These are phyloP conservation scores for Nicotiana obtusifolia DNA, from an alignment of 257 asterid species.

Conservation along the genomic window DNA sequence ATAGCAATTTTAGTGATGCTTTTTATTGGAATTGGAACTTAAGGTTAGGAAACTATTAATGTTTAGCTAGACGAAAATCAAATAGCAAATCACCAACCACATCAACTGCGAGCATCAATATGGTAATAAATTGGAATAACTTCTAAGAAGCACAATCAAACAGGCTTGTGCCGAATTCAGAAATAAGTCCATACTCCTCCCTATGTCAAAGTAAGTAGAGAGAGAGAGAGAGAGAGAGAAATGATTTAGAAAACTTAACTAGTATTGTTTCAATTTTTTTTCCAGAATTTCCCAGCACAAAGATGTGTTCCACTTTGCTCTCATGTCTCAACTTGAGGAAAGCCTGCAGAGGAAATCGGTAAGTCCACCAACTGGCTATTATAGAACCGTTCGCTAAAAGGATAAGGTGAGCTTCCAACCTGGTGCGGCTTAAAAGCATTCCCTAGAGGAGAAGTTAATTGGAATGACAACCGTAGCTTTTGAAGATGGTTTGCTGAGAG, in stretches of 20 bases:
- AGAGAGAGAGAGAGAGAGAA: neutral
- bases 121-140: neutral
- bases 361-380: neutral
- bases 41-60: neutral
- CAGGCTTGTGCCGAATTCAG: neutral
- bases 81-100: neutral
- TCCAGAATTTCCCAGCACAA: slow-evolving; percentile 68
- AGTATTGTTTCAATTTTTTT: slow-evolving; percentile 58
- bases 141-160: neutral
- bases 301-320: slow-evolving; percentile 84
- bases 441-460: slow-evolving; percentile 66
- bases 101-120: slow-evolving; percentile 35
- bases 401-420: slow-evolving; percentile 36
- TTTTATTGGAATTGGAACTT: neutral
- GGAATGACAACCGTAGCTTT: slow-evolving; percentile 69
- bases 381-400: neutral
- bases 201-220: neutral
- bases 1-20: neutral
- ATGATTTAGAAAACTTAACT: slow-evolving; percentile 45
- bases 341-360: slow-evolving; percentile 46
- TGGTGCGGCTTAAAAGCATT: slow-evolving; percentile 83
- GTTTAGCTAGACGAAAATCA: neutral
- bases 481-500: slow-evolving; percentile 95
- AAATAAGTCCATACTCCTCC: neutral
- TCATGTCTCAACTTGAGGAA: slow-evolving; percentile 76